Evolutionary conservation across 371 early-diverging fungal genomes (phyloP).

Genomic region (Zancudomyces culisetae): DNA sequence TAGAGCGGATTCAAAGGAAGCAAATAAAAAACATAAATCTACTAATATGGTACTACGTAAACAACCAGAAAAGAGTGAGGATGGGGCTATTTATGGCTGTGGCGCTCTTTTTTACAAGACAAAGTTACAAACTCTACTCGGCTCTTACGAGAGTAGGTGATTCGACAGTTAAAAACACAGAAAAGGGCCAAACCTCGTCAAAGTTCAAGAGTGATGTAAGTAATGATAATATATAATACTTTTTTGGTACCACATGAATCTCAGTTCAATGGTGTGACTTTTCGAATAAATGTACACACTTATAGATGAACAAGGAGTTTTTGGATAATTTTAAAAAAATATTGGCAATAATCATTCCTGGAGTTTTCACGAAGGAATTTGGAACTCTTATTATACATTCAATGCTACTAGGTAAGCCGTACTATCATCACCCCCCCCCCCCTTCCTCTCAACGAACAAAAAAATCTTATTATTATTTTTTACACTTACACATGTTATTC

Average conservation of each 20-base stretch:
- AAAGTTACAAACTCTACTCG: background rate
- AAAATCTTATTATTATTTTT: too few relatives aligned
- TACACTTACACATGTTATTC: too few relatives aligned
- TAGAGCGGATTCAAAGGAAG: background rate
- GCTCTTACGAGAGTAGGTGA: background rate
- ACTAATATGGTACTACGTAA: background rate
- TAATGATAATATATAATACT: background rate
- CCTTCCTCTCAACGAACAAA: too few relatives aligned
- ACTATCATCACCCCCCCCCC: too few relatives aligned
- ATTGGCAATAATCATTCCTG: constrained; percentile 48
- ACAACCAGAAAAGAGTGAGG: background rate
- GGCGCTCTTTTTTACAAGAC: background rate
- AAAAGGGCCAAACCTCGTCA: background rate
- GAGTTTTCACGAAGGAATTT: constrained; percentile 40
- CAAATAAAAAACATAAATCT: background rate
- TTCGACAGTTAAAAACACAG: background rate
- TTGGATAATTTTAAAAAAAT: constrained; percentile 60
- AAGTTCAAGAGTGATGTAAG: background rate
- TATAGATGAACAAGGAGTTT: constrained; percentile 27
- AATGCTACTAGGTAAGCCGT: constrained; percentile 7
- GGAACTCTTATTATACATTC: constrained; percentile 34
- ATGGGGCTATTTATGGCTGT: background rate
- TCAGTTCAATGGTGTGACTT: background rate
- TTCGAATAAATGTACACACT: background rate
- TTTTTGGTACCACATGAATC: background rate